These are phyloP conservation scores for Trichosanthes cucumerina DNA, from an alignment of 306 rosid genomes.

Conservation along the genomic window DNA sequence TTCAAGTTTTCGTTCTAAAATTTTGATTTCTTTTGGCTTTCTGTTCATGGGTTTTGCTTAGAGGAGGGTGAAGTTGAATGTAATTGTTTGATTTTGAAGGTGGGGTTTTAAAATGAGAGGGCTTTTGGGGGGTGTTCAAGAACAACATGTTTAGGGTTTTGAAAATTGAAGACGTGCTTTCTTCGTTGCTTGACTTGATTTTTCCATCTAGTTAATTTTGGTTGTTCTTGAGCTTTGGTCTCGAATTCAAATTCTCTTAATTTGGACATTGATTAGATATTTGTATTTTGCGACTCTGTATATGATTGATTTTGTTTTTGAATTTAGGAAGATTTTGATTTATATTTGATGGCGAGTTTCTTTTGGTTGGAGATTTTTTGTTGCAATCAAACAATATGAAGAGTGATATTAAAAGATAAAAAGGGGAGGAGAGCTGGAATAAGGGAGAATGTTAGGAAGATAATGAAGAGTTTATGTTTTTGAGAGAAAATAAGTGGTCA, in stretches of 20 bases:
- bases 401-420: slow-evolving; percentile 21
- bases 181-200: neutral
- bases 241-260: neutral
- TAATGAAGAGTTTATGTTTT: slow-evolving; percentile 50
- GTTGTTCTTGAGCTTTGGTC: neutral
- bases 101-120: slow-evolving; percentile 13
- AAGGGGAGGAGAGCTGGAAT: slow-evolving; percentile 27
- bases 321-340: slow-evolving; percentile 20
- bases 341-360: slow-evolving; percentile 5
- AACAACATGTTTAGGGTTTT: slow-evolving; percentile 12
- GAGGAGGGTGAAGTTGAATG: slow-evolving; percentile 5
- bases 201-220: neutral
- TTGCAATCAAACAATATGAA: slow-evolving; percentile 26
- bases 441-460: slow-evolving; percentile 27
- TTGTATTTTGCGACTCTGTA: neutral
- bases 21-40: neutral
- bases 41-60: neutral
- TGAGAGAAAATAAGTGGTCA: slow-evolving; percentile 38
- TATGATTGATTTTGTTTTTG: neutral
- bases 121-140: slow-evolving; percentile 1
- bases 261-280: neutral
- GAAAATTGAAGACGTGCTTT: neutral
- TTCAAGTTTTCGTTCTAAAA: neutral
- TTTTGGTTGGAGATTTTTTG: slow-evolving; percentile 35
- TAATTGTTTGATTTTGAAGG: neutral